Evolutionary conservation across 106 monocot species (phyloP).

Genomic region (Narthecium ossifragum): DNA sequence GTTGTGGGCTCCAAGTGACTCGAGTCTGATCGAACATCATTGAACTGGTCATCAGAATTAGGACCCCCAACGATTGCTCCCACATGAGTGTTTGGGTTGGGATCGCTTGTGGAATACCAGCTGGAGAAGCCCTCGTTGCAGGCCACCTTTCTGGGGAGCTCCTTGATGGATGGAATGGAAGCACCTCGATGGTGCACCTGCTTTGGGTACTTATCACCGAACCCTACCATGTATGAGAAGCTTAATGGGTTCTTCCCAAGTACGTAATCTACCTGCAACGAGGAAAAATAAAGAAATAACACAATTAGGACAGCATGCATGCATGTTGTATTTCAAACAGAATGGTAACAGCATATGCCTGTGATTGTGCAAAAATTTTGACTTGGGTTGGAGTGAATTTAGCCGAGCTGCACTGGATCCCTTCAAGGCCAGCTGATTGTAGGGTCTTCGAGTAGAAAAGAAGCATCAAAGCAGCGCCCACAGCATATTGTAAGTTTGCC

Average conservation of each 20-base stretch:
- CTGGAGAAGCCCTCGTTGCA: slow-evolving; percentile 35
- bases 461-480: slow-evolving; percentile 31
- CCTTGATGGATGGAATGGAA: slow-evolving; percentile 43
- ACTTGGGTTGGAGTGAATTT: slow-evolving; percentile 34
- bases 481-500: slow-evolving; percentile 29
- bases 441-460: slow-evolving; percentile 30
- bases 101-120: slow-evolving; percentile 15
- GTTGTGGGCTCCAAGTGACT: slow-evolving; percentile 44
- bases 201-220: slow-evolving; percentile 24
- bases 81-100: slow-evolving; percentile 39
- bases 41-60: slow-evolving; percentile 34
- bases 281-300: too few species aligned
- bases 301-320: too few species aligned
- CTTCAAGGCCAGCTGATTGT: slow-evolving; percentile 5
- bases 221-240: slow-evolving; percentile 56
- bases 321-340: too few species aligned
- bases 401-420: slow-evolving; percentile 32
- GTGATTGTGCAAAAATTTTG: slow-evolving; percentile 46
- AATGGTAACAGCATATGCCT: slow-evolving; percentile 34
- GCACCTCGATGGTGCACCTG: slow-evolving; percentile 49
- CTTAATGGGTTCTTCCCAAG: slow-evolving; percentile 40
- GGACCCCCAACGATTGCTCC: slow-evolving; percentile 64
- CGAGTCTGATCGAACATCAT: slow-evolving; percentile 33
- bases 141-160: slow-evolving; percentile 11
- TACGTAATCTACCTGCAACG: slow-evolving; percentile 43